Base-by-base conservation (phyloP, 2,329 filamentous ascomycete genomes). In the Xylaria sp. region DNA sequence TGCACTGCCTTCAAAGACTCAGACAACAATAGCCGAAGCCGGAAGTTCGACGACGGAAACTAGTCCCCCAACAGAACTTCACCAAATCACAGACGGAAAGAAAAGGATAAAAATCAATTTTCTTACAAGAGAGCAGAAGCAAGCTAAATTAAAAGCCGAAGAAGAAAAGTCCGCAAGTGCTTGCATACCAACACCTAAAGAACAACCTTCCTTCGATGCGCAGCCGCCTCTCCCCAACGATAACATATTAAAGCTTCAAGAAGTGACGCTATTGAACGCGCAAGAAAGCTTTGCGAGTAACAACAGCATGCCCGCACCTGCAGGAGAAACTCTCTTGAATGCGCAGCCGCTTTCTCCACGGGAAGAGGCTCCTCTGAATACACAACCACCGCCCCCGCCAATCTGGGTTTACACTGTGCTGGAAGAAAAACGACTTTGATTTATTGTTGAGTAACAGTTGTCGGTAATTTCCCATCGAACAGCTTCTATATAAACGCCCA, bases 81-180 rank as follows among this genome's bases (percentile, higher is more conserved):
- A 88, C 56, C 81, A 77, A 52, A 79, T 89, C 63, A 84, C 85
- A 0, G 79, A 78, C 37, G 83, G 84, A 1, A 84, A 89, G 82
- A 87, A 84, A 72, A 87, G 84, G 72, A 85, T 89, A 61, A 87
- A 84, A 71, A 86, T 89, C 69, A 88, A 84, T 55, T 73, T 89
- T 23, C 78, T 88, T 40, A 87, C 85, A 1, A 81, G 87, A 63
- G 80, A 85, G 40, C 83, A 87, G 69, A 83, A 81, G 67, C 85
- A 87, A 52, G 84, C 83, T 1, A 81, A 79, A 25, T 81, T 82
- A n/a, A 72, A 70, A 59, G 68, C 70, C 7, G 70, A 71, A 25
- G 67, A 64, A 47, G 64, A 69, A 52, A 68, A 61, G 40, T 38
- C 54, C n/a, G 35, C 49, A 35, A 43, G 43, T 7, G 19, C 19